These are phyloP conservation scores for Aquilaria malaccensis DNA, from an alignment of 345 rosid species.

Conservation along the genomic window DNA sequence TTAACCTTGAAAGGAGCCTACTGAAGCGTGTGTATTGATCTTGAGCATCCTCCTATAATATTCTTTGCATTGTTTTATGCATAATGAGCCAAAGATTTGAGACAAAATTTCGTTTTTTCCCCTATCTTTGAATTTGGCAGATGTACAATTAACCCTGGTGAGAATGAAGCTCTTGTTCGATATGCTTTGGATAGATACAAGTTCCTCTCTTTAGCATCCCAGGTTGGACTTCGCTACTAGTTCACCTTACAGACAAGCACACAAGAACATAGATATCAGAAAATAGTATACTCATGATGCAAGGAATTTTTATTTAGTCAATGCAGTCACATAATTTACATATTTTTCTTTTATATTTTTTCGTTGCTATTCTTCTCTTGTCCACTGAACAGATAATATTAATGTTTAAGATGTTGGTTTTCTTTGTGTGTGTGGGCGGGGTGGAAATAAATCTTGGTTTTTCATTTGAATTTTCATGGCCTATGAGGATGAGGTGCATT, in stretches of 20 bases:
- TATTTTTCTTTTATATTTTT: background rate
- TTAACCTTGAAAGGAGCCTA: too few relatives aligned
- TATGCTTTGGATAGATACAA: constrained; percentile 83
- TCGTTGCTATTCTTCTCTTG: too few relatives aligned
- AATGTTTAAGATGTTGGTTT: too few relatives aligned
- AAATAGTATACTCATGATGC: too few relatives aligned
- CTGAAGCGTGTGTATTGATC: too few relatives aligned
- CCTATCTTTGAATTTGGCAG: constrained; percentile 24
- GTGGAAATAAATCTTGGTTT: background rate
- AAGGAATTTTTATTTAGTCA: too few relatives aligned
- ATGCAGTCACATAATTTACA: background rate
- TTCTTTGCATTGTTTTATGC: too few relatives aligned
- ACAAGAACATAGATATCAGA: background rate
- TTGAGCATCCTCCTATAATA: too few relatives aligned
- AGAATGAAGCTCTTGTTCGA: constrained; percentile 88
- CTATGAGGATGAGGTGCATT: background rate
- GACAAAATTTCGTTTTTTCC: constrained; percentile 6
- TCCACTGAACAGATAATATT: too few relatives aligned
- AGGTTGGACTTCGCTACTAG: constrained; percentile 38
- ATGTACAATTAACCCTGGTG: constrained; percentile 94
- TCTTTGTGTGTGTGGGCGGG: too few relatives aligned
- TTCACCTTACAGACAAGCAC: background rate
- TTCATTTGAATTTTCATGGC: background rate
- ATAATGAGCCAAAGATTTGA: too few relatives aligned
- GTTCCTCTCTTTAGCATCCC: constrained; percentile 78